Base-by-base conservation (phyloP, 805 yeast species). In the Metschnikowia shivogae region DNA sequence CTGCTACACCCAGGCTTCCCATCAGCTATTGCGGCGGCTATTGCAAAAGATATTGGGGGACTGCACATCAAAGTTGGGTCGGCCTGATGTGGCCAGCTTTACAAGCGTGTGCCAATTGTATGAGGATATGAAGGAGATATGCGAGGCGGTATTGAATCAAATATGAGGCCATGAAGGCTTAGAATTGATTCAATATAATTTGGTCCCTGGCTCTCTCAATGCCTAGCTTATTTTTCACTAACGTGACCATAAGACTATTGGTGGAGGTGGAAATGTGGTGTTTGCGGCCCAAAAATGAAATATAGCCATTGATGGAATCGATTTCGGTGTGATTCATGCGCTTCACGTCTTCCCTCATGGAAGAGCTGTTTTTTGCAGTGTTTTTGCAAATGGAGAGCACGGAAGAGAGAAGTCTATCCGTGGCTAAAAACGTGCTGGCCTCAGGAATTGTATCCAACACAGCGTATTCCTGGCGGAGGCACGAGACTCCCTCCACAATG, bases 221-320 rank as follows among this genome's bases (percentile, higher is more conserved):
- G 13, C 60, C 49, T 34, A 61, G 48, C 54, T 68, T 70, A 24
- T 60, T 54, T 34, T 69, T 69, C 3, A 82, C 76, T 61, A 84
- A 61, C 20, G 64, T 56, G 34, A 84, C 55, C 47, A 77, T 65
- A 42, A 51, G 46, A 27, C 58, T 57, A 59, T 84, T 84, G 37
- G 73, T 65, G 1, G 73, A 73, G 1, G 83, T 75, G 1, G 66
- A 54, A 1, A 70, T 38, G 1, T 72, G 68, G 38, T 73, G 63
- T 46, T 68, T 65, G 27, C 62, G 54, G 1, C 87, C 95, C 42
- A 81, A 64, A 6, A 57, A 60, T 1, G 77, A 82, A 10, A 90
- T 72, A 57, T 81, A 88, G 1, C 97, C 97, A 60, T 90, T 93
- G 47, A 92, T 82, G 60, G 77, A 85, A 48, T 83, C 86, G 17